Base-by-base conservation (phyloP, 2,329 filamentous ascomycete genomes). In the Cercospora beticola region DNA sequence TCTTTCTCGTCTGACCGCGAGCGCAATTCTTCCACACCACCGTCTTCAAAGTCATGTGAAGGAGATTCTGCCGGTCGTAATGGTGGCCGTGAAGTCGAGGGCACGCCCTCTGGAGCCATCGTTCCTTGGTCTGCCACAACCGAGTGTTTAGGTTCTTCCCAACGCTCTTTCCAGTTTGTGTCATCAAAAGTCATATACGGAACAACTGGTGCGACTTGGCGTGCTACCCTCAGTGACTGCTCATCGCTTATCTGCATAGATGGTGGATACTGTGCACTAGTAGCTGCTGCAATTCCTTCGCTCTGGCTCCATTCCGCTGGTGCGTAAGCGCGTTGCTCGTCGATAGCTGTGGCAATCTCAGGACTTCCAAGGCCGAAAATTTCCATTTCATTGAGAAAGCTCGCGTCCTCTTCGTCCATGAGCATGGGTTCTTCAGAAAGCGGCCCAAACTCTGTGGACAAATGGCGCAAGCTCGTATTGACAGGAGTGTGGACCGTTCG, bases 361-460 rank as follows among this genome's bases (percentile, higher is more conserved):
- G 28, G 16, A 30, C 18, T 21, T 33, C 4, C 28, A 36, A 36
- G 21, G n/a, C 30, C 56, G 28, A 31, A 54, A 16, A n/a, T 26
- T 21, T 65, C n/a, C 30, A 28, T 21, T 40, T 36, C 31, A 28
- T 18, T 33, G 12, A 40, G n/a, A 16, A 57, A 28, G 18, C 7
- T n/a, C 5, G 26, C 49, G 33, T 56, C 74, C 58, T 78, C 74
- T 5, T 69, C 71, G 10, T 70, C 74, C 28, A 78, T 64, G 7
- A 78, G 72, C 77, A 78, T 78, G 6, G 75, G 72, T 30, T 78
- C 75, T 60, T 77, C 75, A 2, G 76, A 77, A 8, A 76, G 68
- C 5, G 69, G 65, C 9, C 68, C 73, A 26, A 72, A 71, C 0
- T 73, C 70, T 23, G 71, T 74, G 12, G 76, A 77, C 18, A 68